Conservation (phyloP, 495 filamentous ascomycete genomes). For the Xylaria castorea region DNA sequence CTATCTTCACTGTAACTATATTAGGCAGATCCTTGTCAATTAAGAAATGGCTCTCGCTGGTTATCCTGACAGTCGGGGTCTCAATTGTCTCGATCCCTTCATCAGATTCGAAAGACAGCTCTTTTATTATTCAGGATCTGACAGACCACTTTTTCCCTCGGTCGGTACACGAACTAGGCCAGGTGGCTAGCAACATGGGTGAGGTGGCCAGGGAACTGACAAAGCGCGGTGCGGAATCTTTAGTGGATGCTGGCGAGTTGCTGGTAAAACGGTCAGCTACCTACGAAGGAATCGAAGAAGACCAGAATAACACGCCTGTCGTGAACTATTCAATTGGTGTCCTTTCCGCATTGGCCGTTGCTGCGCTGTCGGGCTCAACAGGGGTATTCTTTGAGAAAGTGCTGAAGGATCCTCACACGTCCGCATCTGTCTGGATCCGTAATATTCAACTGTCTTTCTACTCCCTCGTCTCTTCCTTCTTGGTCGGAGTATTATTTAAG, state of each 20-base stretch:
- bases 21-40: slow-evolving; percentile 70
- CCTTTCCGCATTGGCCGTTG: slow-evolving; percentile 75
- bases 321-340: slow-evolving; percentile 83
- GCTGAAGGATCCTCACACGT: slow-evolving; percentile 76
- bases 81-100: slow-evolving; percentile 85
- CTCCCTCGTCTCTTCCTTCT: slow-evolving; percentile 83
- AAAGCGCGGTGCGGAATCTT: slow-evolving; percentile 49
- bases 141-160: slow-evolving; percentile 73
- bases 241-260: slow-evolving; percentile 42
- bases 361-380: slow-evolving; percentile 79
- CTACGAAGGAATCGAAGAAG: slow-evolving; percentile 91
- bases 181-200: slow-evolving; percentile 49
- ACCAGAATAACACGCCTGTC: slow-evolving; percentile 67
- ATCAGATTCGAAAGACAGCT: slow-evolving; percentile 50
- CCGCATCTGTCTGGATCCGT: slow-evolving; percentile 83
- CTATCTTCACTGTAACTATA: slow-evolving; percentile 83
- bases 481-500: slow-evolving; percentile 83
- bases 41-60: slow-evolving; percentile 78
- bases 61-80: slow-evolving; percentile 83
- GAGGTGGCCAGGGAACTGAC: slow-evolving; percentile 58
- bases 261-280: slow-evolving; percentile 84
- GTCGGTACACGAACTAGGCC: slow-evolving; percentile 68
- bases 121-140: slow-evolving; percentile 60
- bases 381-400: slow-evolving; percentile 96
- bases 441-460: slow-evolving; percentile 95